Percentiles rank a stretch among this genome's conserved stretches.
These are phyloP conservation scores for Microbotryum saponariae DNA, from an alignment of 1,284 basidiomycete species.

Conservation along the genomic window DNA sequence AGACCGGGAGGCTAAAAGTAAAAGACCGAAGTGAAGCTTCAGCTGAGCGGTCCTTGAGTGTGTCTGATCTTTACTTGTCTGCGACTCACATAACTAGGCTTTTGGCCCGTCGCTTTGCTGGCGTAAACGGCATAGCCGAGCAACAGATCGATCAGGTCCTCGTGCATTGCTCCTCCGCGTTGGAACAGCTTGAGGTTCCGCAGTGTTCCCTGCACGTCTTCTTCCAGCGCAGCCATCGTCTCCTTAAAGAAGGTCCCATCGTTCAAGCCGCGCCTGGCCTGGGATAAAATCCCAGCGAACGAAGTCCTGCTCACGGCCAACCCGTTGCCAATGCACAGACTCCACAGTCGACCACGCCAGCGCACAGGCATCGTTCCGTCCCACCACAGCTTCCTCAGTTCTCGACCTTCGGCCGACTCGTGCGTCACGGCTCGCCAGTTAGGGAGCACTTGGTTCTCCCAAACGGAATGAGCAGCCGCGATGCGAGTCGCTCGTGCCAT, in stretches of 20 bases:
- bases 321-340: conserved; percentile 76
- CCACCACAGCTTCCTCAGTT: conserved; percentile 78
- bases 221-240: conserved; percentile 63
- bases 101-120: conserved; percentile 47
- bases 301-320: conserved; percentile 78
- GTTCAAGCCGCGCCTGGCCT: conserved; percentile 64
- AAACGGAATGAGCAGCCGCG: conserved; percentile 60
- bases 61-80: not conserved
- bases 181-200: conserved; percentile 82
- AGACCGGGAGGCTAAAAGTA: conserved; percentile 22
- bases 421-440: conserved; percentile 65
- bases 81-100: conserved; percentile 61
- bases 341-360: conserved; percentile 78
- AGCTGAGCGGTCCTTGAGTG: not conserved
- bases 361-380: conserved; percentile 73
- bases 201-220: conserved; percentile 72
- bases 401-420: conserved; percentile 49
- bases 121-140: conserved; percentile 81
- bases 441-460: conserved; percentile 72
- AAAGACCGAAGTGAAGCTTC: not conserved
- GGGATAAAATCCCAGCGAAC: conserved; percentile 61
- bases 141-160: conserved; percentile 77
- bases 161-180: conserved; percentile 68
- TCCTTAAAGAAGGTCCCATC: conserved; percentile 65
- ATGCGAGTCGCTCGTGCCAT: conserved; percentile 36